Conservation (phyloP, 2,329 filamentous ascomycete genomes). For the Raffaelea arxii region DNA sequence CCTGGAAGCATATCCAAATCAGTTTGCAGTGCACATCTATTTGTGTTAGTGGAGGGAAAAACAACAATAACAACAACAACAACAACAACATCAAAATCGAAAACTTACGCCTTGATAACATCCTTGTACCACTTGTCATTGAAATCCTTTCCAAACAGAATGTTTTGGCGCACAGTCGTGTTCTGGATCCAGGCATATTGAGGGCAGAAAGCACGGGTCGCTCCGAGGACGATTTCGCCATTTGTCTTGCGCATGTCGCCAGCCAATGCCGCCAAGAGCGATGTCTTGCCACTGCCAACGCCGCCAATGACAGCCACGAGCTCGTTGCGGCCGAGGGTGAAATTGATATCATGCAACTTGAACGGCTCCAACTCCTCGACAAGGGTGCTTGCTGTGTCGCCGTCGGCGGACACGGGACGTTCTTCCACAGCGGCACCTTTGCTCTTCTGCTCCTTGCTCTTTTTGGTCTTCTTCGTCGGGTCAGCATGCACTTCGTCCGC, state of each 20-base stretch:
- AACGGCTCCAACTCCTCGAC: constrained; percentile 58
- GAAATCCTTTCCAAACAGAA: constrained; percentile 75
- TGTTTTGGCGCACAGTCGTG: constrained; percentile 76
- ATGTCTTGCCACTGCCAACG: constrained; percentile 88
- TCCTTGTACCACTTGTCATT: constrained; percentile 70
- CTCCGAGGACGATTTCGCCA: constrained; percentile 66
- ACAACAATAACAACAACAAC: background rate
- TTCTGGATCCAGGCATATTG: constrained; percentile 99
- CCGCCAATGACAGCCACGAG: constrained; percentile 76
- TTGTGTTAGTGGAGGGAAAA: background rate
- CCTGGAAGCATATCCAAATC: constrained; percentile 91
- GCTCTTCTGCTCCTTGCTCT: constrained; percentile 11
- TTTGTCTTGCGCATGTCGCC: constrained; percentile 85
- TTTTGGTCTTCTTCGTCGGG: constrained; percentile 25
- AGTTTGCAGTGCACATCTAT: constrained; percentile 65
- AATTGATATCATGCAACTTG: constrained; percentile 57
- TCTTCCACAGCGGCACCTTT: constrained; percentile 17
- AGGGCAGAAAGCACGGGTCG: constrained; percentile 79
- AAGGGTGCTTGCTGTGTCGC: constrained; percentile 44
- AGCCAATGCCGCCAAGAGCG: constrained; percentile 76
- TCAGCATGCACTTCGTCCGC: constrained; percentile 36
- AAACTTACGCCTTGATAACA: constrained; percentile 64
- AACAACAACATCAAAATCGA: background rate
- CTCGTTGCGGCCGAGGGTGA: constrained; percentile 63
- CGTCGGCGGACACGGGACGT: constrained; percentile 23